A percentile compares a stretch with the other conserved stretches of the same genome.
These are phyloP conservation scores for Penicillium griseofulvum DNA, from an alignment of 2,329 filamentous ascomycete species.

Conservation along the genomic window DNA sequence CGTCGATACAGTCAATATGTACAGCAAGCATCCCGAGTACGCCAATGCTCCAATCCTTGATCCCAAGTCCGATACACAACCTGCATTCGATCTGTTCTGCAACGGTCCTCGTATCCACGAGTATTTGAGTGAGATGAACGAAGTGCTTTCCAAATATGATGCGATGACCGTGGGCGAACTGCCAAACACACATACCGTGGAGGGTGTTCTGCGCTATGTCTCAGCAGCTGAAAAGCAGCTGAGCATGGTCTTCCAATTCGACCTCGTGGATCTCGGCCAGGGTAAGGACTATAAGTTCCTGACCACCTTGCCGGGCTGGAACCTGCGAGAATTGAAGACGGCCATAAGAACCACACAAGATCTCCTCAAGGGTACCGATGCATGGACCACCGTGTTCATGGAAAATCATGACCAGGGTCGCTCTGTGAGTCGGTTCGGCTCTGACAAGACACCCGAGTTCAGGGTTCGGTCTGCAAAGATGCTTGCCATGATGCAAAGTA, in stretches of 20 bases:
- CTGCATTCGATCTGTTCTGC: constrained; percentile 57
- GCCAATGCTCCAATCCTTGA: constrained; percentile 58
- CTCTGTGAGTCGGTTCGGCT: constrained; percentile 54
- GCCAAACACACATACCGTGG: constrained; percentile 59
- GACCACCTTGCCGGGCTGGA: constrained; percentile 46
- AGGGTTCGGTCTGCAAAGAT: constrained; percentile 52
- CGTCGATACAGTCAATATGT: constrained; percentile 66
- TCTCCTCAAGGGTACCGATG: constrained; percentile 48
- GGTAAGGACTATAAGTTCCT: constrained; percentile 48
- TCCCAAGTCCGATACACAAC: constrained; percentile 47
- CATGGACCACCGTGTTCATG: constrained; percentile 60
- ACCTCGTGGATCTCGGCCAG: constrained; percentile 55
- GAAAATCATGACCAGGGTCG: constrained; percentile 65
- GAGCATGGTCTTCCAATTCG: constrained; percentile 63
- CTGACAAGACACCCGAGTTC: constrained; percentile 49
- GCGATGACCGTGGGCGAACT: constrained; percentile 72
- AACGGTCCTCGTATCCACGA: constrained; percentile 70
- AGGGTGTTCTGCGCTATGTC: constrained; percentile 60
- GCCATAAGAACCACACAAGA: constrained; percentile 52
- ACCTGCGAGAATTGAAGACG: constrained; percentile 44
- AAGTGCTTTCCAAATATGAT: constrained; percentile 58
- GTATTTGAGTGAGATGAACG: constrained; percentile 65
- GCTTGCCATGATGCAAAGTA: constrained; percentile 51
- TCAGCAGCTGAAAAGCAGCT: constrained; percentile 58
- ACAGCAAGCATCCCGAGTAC: constrained; percentile 49